Base-by-base conservation (phyloP, 768 basidiomycete species). In the Candolleomyces eurysporus region DNA sequence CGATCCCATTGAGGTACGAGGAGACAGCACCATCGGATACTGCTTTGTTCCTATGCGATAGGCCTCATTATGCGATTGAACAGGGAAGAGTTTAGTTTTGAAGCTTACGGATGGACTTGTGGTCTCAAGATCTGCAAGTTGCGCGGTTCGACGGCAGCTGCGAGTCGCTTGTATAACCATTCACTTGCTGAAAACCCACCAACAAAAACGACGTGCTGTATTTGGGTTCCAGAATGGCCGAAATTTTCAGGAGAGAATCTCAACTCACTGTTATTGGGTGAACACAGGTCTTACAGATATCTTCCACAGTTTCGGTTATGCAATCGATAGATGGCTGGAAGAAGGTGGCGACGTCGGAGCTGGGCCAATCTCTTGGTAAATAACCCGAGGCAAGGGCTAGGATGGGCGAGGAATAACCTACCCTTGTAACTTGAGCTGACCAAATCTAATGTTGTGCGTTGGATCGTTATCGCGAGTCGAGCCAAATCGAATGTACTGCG, bases 101-200 rank as follows among this genome's bases (percentile, higher is more conserved):
- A 21, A 2, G 43, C 82, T 46, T 63, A 84, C 84, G 81, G 71
- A 46, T 80, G 78, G 19, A 73, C 76, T 64, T 83, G 81, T 0
- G 83, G 83, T 21, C 80, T 72, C 61, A 73, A 75, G 11, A 84
- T 64, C 42, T 65, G 69, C 45, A 82, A 64, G 30, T 76, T 74
- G 0, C 71, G 65, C 4, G 68, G 59, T 3, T 68, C 68, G 11
- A 85, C 66, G 9, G 69, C 61, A 56, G 64, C 68, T 59, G 73
- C 76, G 1, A 85, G 71, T 57, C 75, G 68, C 1, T 71, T 62
- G 61, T 75, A 79, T n/a, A 85, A 67, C 75, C 79, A 84, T 50
- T 82, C 78, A 62, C 79, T 83, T 0, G 81, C 78, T 21, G 80
- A 79, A 66, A 84, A 85, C 0, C 83, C 84, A 13, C 84, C 84